Percentiles rank a stretch among this genome's conserved stretches.
phyloP scores from a whole-genome alignment of 2,329 filamentous ascomycete species.

The Neofusicoccum parvum region DNA sequence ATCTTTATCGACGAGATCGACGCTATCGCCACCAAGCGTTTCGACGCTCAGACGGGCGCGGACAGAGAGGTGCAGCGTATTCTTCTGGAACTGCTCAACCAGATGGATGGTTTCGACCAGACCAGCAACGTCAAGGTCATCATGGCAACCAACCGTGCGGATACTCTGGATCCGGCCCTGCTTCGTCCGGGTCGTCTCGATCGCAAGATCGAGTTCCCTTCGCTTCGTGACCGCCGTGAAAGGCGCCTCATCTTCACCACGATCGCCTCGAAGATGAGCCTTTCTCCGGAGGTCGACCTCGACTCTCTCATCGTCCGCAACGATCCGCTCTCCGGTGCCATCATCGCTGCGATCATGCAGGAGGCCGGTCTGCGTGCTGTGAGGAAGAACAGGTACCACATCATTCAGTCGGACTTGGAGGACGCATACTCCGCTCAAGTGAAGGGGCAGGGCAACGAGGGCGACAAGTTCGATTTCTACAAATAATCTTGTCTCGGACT shows the following conservation, averaged over 20 bases:
- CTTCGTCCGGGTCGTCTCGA: conserved; percentile 93
- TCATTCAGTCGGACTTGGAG: conserved; percentile 95
- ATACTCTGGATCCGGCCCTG: conserved; percentile 92
- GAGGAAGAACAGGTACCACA: conserved; percentile 98
- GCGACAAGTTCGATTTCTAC: conserved; percentile 73
- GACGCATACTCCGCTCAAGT: conserved; percentile 97
- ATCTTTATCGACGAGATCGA: conserved; percentile 99
- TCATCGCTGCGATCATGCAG: conserved; percentile 99
- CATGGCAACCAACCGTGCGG: conserved; percentile 98
- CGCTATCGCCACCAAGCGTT: conserved; percentile 97
- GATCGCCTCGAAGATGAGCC: conserved; percentile 96
- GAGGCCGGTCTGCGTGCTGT: conserved; percentile 93
- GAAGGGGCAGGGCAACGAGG: conserved; percentile 72
- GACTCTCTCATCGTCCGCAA: conserved; percentile 96
- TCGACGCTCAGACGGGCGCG: conserved; percentile 96
- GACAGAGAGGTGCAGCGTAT: conserved; percentile 99
- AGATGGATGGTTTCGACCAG: conserved; percentile 99
- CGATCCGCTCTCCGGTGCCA: conserved; percentile 89
- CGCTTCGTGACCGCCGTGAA: conserved; percentile 87
- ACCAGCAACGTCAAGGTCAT: conserved; percentile 99
- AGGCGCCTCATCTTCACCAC: conserved; percentile 95
- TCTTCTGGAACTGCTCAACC: conserved; percentile 92
- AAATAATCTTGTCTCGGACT: conserved; percentile 30
- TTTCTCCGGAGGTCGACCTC: conserved; percentile 93
- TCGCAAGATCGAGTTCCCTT: conserved; percentile 99